Conservation (phyloP, 805 yeast genomes). For the Metahyphopichia silvanorum region DNA sequence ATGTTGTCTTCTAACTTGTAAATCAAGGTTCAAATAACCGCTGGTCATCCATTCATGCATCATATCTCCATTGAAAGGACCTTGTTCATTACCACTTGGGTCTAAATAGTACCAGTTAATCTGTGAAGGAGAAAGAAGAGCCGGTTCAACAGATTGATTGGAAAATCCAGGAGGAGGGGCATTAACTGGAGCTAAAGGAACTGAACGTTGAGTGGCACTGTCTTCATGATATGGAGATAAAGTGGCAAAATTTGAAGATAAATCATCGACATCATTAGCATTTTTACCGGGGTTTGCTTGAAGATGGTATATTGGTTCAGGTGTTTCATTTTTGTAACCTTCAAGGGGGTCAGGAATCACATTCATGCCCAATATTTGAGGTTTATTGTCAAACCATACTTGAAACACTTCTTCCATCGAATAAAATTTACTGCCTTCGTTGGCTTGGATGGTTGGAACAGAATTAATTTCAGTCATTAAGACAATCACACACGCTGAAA, state of each 20-base stretch:
- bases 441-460: constrained; percentile 29
- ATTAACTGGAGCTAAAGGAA: constrained; percentile 4
- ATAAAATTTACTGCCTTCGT: constrained; percentile 42
- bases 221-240: constrained; percentile 5
- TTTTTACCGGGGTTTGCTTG: constrained; percentile 7
- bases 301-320: constrained; percentile 35
- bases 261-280: background rate
- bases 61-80: constrained; percentile 69
- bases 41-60: constrained; percentile 79
- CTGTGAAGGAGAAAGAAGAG: constrained; percentile 14
- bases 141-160: constrained; percentile 1
- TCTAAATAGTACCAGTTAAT: constrained; percentile 74
- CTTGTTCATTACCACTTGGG: constrained; percentile 67
- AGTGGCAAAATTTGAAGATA: constrained; percentile 6
- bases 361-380: constrained; percentile 14
- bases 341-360: constrained; percentile 13
- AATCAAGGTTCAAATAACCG: constrained; percentile 53
- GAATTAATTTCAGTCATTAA: too few relatives aligned
- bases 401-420: constrained; percentile 51
- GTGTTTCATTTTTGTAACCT: constrained; percentile 26
- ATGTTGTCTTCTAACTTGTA: constrained; percentile 57
- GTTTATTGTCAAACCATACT: constrained; percentile 43
- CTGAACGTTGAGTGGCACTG: background rate
- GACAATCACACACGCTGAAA: too few relatives aligned
- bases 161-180: constrained; percentile 19